A percentile compares a stretch with the other conserved stretches of the same genome.
These are phyloP conservation scores for Suillus subalutaceus DNA, from an alignment of 768 basidiomycete species.

Conservation along the genomic window DNA sequence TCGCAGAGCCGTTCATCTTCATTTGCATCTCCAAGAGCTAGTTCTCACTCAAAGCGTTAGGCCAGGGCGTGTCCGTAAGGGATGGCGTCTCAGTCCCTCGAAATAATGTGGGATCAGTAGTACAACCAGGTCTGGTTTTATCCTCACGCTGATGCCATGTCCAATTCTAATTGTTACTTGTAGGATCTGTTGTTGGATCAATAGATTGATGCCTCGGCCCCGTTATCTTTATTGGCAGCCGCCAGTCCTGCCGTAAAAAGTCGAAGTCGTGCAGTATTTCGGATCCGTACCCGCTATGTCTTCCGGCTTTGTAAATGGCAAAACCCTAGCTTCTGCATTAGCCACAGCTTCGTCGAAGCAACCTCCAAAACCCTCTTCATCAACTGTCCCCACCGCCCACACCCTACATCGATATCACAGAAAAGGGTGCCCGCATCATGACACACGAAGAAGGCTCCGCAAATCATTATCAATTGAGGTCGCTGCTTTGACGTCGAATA, in stretches of 20 bases:
- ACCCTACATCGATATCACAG: too few relatives aligned
- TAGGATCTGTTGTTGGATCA: conserved; percentile 48
- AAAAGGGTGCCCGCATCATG: too few relatives aligned
- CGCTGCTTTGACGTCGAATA: too few relatives aligned
- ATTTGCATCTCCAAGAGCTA: conserved; percentile 23
- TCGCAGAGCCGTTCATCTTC: too few relatives aligned
- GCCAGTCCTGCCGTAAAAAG: conserved; percentile 21
- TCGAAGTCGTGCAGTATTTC: not conserved
- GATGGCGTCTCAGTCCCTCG: conserved; percentile 73
- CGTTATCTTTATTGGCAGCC: conserved; percentile 68
- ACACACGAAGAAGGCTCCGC: too few relatives aligned
- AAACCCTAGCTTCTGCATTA: too few relatives aligned
- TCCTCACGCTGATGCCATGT: not conserved
- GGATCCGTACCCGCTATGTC: too few relatives aligned
- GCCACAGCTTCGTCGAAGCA: too few relatives aligned
- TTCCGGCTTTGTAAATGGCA: too few relatives aligned
- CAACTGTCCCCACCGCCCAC: too few relatives aligned
- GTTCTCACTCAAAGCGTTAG: conserved; percentile 55
- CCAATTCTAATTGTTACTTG: conserved; percentile 16
- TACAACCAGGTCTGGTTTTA: conserved; percentile 62
- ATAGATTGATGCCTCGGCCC: conserved; percentile 76
- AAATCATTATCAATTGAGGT: too few relatives aligned
- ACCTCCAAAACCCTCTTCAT: too few relatives aligned
- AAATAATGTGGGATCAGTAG: conserved; percentile 24
- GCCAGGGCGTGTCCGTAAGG: conserved; percentile 70